Conservation (phyloP, 2,329 filamentous ascomycete genomes). For the Penicillium decumbens region DNA sequence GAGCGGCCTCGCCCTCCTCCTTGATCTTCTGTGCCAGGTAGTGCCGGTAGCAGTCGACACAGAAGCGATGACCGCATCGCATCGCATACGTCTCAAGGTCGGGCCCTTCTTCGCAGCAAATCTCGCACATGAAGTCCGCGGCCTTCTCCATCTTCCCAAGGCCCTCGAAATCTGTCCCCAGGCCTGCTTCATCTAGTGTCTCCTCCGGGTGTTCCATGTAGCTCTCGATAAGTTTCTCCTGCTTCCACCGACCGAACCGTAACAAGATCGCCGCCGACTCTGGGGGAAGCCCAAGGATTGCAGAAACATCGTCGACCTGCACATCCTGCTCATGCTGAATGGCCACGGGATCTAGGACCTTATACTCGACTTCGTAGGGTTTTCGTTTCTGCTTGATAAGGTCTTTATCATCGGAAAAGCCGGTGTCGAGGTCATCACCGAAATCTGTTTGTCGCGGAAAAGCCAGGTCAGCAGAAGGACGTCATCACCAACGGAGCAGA, state of each 20-base stretch:
- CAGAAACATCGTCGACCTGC: conserved; percentile 84
- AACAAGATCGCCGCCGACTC: conserved; percentile 89
- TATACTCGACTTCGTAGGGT: conserved; percentile 78
- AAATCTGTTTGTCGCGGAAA: conserved; percentile 43
- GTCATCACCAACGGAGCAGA: background rate
- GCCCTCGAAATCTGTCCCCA: conserved; percentile 60
- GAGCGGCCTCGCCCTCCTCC: conserved; percentile 88
- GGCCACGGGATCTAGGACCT: conserved; percentile 71
- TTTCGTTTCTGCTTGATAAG: conserved; percentile 66
- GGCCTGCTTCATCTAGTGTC: conserved; percentile 76
- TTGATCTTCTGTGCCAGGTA: conserved; percentile 91
- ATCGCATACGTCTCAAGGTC: conserved; percentile 81
- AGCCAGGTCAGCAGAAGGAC: conserved; percentile 4
- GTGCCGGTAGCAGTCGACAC: conserved; percentile 84
- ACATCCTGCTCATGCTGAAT: conserved; percentile 81
- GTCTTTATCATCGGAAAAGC: conserved; percentile 65
- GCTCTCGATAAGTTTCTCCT: conserved; percentile 86
- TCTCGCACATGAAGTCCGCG: conserved; percentile 81
- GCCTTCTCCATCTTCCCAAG: conserved; percentile 66
- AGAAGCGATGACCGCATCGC: conserved; percentile 92
- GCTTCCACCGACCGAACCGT: conserved; percentile 90
- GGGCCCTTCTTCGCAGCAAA: conserved; percentile 85
- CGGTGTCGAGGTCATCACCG: conserved; percentile 53
- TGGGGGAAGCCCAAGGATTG: conserved; percentile 80
- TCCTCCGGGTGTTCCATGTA: conserved; percentile 87